phyloP scores from a whole-genome alignment of 148 eudicot genomes.

The Polygonum aviculare region DNA sequence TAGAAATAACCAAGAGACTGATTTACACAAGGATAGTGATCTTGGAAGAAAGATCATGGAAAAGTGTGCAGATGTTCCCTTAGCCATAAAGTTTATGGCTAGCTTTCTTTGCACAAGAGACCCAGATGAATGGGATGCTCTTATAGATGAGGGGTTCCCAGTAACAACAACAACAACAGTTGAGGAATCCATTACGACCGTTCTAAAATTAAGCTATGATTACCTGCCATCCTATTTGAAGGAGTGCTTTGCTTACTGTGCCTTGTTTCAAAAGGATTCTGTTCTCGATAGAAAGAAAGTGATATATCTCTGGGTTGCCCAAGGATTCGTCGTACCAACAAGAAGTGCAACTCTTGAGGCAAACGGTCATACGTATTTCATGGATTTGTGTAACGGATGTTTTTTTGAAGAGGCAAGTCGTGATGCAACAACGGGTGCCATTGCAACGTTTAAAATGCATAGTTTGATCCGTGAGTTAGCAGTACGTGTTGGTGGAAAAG shows the following conservation, averaged over 20 bases:
- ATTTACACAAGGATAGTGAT: too few relatives aligned
- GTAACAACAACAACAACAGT: background rate
- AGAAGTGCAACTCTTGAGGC: slow-evolving; percentile 3
- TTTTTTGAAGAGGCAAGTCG: slow-evolving; percentile 20
- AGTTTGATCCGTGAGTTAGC: slow-evolving; percentile 42
- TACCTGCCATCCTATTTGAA: slow-evolving; percentile 22
- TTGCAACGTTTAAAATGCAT: slow-evolving; percentile 21
- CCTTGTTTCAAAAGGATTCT: slow-evolving; percentile 29
- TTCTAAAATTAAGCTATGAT: slow-evolving; percentile 26
- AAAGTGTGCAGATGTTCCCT: slow-evolving; percentile 24
- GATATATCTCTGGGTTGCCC: slow-evolving; percentile 30
- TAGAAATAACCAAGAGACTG: too few relatives aligned
- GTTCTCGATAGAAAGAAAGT: background rate
- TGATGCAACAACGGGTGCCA: background rate
- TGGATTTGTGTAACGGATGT: slow-evolving; percentile 16
- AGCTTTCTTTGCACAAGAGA: slow-evolving; percentile 8
- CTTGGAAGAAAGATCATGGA: slow-evolving; percentile 19
- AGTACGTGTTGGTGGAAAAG: slow-evolving; percentile 15
- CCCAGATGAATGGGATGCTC: slow-evolving; percentile 12
- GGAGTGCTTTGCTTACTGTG: slow-evolving; percentile 34
- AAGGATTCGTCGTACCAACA: background rate
- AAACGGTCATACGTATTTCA: slow-evolving; percentile 19
- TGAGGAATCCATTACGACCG: background rate
- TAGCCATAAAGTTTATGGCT: slow-evolving; percentile 16
- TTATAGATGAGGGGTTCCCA: slow-evolving; percentile 8